Conservation (phyloP, 352 stramenopile genomes). For the Phytopythium sindhum region DNA sequence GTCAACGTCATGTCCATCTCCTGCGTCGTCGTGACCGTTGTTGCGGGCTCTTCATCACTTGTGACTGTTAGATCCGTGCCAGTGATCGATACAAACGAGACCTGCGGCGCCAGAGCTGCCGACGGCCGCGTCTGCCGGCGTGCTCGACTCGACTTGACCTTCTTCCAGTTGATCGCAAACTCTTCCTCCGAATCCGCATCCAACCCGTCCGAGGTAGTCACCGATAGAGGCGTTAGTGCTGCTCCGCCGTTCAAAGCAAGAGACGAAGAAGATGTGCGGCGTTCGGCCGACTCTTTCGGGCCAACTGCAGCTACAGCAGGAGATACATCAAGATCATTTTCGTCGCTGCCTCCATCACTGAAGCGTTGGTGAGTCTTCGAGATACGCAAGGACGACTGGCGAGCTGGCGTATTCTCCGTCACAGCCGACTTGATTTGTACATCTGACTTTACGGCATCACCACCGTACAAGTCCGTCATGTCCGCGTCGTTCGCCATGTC, state of each 20-base stretch:
- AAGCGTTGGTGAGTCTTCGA: not conserved
- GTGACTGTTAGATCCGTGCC: not conserved
- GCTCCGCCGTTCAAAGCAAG: not conserved
- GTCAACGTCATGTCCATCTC: not conserved
- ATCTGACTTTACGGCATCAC: conserved; percentile 1
- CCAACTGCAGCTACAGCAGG: not conserved
- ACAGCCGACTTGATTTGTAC: not conserved
- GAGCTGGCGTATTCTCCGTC: not conserved
- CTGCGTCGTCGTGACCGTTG: not conserved
- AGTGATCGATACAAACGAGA: not conserved
- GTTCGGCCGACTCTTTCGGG: not conserved
- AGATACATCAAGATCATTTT: not conserved
- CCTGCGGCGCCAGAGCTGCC: not conserved
- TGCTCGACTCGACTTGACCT: conserved; percentile 32
- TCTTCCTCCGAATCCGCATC: conserved; percentile 32
- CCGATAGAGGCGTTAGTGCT: not conserved
- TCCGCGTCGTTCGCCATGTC: conserved; percentile 46
- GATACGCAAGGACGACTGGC: not conserved
- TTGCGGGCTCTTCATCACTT: not conserved
- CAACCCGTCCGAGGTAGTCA: not conserved
- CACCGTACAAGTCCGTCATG: conserved; percentile 28
- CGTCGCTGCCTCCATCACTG: not conserved
- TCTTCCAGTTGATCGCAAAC: conserved; percentile 41
- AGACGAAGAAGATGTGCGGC: not conserved
- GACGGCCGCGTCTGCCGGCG: conserved; percentile 13